Evolutionary conservation across 805 yeast species (phyloP), one percentile per base, ranked within the genome.

Genomic region (Kluyveromyces nonfermentans): DNA sequence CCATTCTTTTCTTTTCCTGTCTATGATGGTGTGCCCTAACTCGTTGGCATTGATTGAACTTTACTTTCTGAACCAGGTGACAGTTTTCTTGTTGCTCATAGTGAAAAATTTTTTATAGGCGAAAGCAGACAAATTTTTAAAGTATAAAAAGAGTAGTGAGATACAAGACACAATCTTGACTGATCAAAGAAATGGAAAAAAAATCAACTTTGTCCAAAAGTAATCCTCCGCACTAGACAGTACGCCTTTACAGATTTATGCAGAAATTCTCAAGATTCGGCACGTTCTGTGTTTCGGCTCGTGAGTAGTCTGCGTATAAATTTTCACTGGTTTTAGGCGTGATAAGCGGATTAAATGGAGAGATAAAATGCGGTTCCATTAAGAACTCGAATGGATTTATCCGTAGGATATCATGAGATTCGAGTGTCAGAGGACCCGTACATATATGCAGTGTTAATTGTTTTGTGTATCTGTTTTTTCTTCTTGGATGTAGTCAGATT

Each of bases 211-310:
- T 77, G 80, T 78, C 81, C 81, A 74, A 76, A 75, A 73, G 65
- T 71, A 60, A 67, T 74, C 82, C 82, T 69, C 74, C 78, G 71
- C 79, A 64, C 59, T 67, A 77, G 84, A 78, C 84, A 78, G 84
- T 78, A 77, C 82, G 70, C 47, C 48, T 31, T 38, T 18, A 34
- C 41, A 38, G 41, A 20, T 21, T 38, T 19, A 32, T 19, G 16
- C 7, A 21, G 34, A 38, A 38, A 18, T 28, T 30, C 33, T 31
- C 34, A 33, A 15, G 41, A 21, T 8, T 14, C 22, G 25, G 34
- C 34, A 38, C 41, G 41, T 38, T 38, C 31, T 38, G 41, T 38
- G 34, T 18, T 16, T 19, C n/a, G 38, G 17, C 31, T 17, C 30
- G 12, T 33, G 41, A 16, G 41, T 38, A 38, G 41, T 38, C 41